Percentiles rank a stretch among this genome's conserved stretches.
phyloP scores from a whole-genome alignment of 1,139 yeast genomes.

The Yarrowia galli region DNA sequence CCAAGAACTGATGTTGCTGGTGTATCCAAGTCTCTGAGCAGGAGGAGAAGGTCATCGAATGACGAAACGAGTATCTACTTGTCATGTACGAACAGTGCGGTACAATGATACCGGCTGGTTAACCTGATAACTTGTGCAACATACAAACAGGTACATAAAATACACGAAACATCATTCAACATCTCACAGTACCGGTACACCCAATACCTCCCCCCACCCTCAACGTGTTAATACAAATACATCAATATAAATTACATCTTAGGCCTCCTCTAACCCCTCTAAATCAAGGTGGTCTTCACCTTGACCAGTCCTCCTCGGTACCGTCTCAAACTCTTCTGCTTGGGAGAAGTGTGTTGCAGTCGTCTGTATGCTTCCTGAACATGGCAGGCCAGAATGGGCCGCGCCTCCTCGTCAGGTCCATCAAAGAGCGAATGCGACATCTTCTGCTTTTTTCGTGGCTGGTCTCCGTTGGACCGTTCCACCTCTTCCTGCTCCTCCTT shows the following conservation, averaged over 20 bases:
- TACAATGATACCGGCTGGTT: too few relatives aligned
- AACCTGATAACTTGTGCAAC: too few relatives aligned
- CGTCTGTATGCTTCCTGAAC: slow-evolving; percentile 92
- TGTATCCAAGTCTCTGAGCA: too few relatives aligned
- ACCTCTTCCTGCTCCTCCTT: slow-evolving; percentile 70
- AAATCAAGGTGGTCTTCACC: slow-evolving; percentile 51
- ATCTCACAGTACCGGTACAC: too few relatives aligned
- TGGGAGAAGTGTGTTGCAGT: slow-evolving; percentile 67
- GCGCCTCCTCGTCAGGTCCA: slow-evolving; percentile 86
- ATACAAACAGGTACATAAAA: too few relatives aligned
- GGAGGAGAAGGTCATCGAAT: too few relatives aligned
- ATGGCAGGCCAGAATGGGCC: slow-evolving; percentile 83
- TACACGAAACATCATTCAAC: too few relatives aligned
- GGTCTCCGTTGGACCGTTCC: slow-evolving; percentile 49
- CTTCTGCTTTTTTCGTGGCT: slow-evolving; percentile 54
- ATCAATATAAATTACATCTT: slow-evolving; percentile 26
- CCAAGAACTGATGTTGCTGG: too few relatives aligned
- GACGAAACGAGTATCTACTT: too few relatives aligned
- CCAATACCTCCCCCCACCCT: too few relatives aligned
- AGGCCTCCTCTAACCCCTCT: slow-evolving; percentile 8
- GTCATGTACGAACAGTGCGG: too few relatives aligned
- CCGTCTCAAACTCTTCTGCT: slow-evolving; percentile 70
- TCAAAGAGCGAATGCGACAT: slow-evolving; percentile 71
- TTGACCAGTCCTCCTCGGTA: slow-evolving; percentile 72
- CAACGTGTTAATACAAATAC: slow-evolving; percentile 8